Base-by-base conservation (phyloP, 2,329 filamentous ascomycete species). In the Claviceps sp. region DNA sequence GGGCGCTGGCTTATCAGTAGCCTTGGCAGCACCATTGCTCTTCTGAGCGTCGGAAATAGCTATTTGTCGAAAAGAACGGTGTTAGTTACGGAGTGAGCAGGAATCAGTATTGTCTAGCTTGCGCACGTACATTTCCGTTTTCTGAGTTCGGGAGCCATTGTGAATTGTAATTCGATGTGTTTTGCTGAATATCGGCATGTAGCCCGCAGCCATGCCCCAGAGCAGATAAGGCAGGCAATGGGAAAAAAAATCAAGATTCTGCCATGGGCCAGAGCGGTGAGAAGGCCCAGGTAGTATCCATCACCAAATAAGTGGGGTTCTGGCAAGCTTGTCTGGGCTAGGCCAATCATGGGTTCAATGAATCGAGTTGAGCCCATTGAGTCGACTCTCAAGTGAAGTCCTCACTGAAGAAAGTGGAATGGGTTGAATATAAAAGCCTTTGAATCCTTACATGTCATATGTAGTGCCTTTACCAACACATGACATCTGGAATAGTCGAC, bases 131-230 rank as follows among this genome's bases (percentile, higher is more conserved):
- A 53, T 56, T 67, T 66, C 62, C 63, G 57, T 58, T 66, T 71
- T 52, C 70, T 70, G 48, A 73, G 62, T 64, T 72, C 69, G 56
- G 70, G 70, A 38, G 72, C 70, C 73, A 76, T 76, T 62, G 58
- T 63, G 56, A 18, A n/a, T 14, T 18, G 24, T n/a, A 26, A 4
- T 20, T 47, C n/a, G 44, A 26, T 60, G 54, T 24, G 30, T 4
- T 47, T 48, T 52, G 41, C 26, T 50, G 30, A 11, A 24, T 44
- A 42, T 40, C 42, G 38, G 18, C 38, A 37, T 18, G 16, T 50
- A 26, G 37, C 22, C 30, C 26, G 24, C 16, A 37, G 34, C 11
- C 9, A 34, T 34, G 30, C 40, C 18, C 40, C 37, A 26, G 41
- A 45, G 50, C 50, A 43, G 26, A 26, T 11, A 22, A 38, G 50